Evolutionary conservation across 345 rosid genomes (phyloP).

Genomic region (Eucalyptus tenuipes): DNA sequence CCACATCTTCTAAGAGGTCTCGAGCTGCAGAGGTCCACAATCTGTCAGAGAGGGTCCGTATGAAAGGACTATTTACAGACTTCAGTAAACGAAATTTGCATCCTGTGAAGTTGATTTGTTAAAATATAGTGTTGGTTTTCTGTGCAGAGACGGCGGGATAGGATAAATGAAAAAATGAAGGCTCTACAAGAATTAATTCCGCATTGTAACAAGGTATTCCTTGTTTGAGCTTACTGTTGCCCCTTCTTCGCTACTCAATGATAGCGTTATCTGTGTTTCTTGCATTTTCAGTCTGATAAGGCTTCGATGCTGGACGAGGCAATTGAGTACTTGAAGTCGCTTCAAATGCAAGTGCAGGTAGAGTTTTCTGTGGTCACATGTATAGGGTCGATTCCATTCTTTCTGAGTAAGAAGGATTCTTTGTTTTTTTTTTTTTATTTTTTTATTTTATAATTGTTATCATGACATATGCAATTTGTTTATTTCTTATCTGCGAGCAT

Average conservation of each 20-base stretch:
- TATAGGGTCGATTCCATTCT: background rate
- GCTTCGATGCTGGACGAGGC: conserved; percentile 63
- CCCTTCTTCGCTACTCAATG: background rate
- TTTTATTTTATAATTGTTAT: background rate
- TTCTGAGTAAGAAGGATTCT: background rate
- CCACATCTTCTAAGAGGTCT: conserved; percentile 58
- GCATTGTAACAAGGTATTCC: conserved; percentile 37
- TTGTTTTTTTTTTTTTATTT: background rate
- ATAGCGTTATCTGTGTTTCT: background rate
- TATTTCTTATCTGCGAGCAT: background rate
- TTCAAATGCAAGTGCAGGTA: conserved; percentile 56
- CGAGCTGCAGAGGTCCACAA: conserved; percentile 97
- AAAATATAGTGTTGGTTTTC: background rate
- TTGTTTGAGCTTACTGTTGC: background rate
- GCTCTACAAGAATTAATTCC: conserved; percentile 63
- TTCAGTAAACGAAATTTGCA: background rate
- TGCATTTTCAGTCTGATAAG: conserved; percentile 30
- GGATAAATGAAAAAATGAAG: conserved; percentile 57
- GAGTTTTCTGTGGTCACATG: background rate
- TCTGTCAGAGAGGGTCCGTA: conserved; percentile 84
- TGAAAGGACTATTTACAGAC: background rate
- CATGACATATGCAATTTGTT: background rate
- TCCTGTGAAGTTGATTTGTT: background rate
- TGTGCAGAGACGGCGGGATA: conserved; percentile 47
- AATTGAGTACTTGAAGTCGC: conserved; percentile 44